Percentiles rank a stretch among this genome's conserved stretches.
Evolutionary conservation across 139 green algal species (phyloP).

Genomic region (Micractinium sp.): DNA sequence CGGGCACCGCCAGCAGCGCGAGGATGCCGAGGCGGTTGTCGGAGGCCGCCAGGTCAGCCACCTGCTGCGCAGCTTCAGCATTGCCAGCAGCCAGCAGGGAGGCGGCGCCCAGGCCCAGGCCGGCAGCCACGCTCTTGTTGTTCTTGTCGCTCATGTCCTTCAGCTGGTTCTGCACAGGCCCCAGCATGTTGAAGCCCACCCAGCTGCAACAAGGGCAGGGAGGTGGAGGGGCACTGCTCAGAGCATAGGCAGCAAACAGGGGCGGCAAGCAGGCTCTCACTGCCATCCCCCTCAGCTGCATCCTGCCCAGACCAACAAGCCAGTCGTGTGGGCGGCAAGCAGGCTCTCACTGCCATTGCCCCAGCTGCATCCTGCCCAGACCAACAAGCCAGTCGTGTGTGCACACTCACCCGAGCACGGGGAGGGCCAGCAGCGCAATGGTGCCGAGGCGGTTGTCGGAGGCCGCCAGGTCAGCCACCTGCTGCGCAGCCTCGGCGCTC

Average conservation of each 20-base stretch:
- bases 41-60: slow-evolving; percentile 70
- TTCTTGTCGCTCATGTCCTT: not conserved
- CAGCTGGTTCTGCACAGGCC: slow-evolving; percentile 17
- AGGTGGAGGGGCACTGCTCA: no score
- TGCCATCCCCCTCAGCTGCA: no score
- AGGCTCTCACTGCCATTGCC: no score
- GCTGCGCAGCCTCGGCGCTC: slow-evolving; percentile 70
- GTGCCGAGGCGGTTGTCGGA: slow-evolving; percentile 38
- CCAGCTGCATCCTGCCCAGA: not conserved
- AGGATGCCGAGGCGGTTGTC: slow-evolving; percentile 34
- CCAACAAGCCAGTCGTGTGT: not conserved
- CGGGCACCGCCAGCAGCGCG: slow-evolving; percentile 25
- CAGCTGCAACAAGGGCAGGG: not conserved
- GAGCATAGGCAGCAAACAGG: no score
- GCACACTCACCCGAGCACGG: slow-evolving; percentile 26
- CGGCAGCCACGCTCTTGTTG: slow-evolving; percentile 23
- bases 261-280: no score
- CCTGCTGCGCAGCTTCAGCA: slow-evolving; percentile 77
- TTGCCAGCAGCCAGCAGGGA: slow-evolving; percentile 51
- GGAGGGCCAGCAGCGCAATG: slow-evolving; percentile 31
- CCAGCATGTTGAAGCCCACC: slow-evolving; percentile 1
- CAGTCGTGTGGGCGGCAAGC: not conserved
- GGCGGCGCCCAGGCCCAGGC: slow-evolving; percentile 45
- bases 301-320: not conserved
- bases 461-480: slow-evolving; percentile 76